A percentile compares a stretch with the other conserved stretches of the same genome.
phyloP scores from a whole-genome alignment of 805 yeast species.

The Brettanomyces nanus region DNA sequence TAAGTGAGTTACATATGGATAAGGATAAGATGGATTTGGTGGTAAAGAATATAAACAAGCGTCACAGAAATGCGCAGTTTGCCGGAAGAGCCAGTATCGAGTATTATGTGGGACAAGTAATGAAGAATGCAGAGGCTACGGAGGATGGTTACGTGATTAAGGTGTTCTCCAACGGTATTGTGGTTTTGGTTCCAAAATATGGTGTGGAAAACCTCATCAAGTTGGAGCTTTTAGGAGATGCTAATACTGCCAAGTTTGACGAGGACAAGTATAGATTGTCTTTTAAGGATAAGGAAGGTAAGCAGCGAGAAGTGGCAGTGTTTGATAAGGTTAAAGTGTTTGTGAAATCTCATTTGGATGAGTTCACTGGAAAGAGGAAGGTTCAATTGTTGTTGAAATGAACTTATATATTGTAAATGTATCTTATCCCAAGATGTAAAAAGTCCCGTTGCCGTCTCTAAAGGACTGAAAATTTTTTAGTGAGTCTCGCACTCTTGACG shows the following conservation, averaged over 20 bases:
- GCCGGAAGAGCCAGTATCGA: conserved; percentile 98
- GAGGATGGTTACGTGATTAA: conserved; percentile 90
- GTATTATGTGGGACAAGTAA: conserved; percentile 96
- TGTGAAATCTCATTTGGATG: conserved; percentile 76
- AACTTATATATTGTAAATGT: too few species aligned
- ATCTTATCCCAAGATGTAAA: too few species aligned
- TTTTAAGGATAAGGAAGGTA: conserved; percentile 38
- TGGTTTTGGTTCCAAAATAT: conserved; percentile 87
- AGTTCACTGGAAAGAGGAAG: conserved; percentile 84
- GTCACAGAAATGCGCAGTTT: conserved; percentile 97
- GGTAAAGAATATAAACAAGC: conserved; percentile 80
- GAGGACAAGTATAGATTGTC: conserved; percentile 70
- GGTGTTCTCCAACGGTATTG: conserved; percentile 91
- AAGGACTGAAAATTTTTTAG: too few species aligned
- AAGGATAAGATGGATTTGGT: conserved; percentile 83
- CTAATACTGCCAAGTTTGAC: conserved; percentile 53
- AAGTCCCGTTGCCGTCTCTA: too few species aligned
- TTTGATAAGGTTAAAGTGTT: conserved; percentile 83
- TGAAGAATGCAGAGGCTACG: conserved; percentile 70
- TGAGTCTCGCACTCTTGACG: too few species aligned
- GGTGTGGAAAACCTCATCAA: conserved; percentile 93
- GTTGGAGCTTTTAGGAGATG: conserved; percentile 65
- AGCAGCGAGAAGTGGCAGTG: conserved; percentile 39
- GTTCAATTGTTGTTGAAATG: conserved; percentile 64
- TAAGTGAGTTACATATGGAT: conserved; percentile 77